phyloP scores from a whole-genome alignment of 352 stramenopile species.

The Phytophthora hibernalis region DNA sequence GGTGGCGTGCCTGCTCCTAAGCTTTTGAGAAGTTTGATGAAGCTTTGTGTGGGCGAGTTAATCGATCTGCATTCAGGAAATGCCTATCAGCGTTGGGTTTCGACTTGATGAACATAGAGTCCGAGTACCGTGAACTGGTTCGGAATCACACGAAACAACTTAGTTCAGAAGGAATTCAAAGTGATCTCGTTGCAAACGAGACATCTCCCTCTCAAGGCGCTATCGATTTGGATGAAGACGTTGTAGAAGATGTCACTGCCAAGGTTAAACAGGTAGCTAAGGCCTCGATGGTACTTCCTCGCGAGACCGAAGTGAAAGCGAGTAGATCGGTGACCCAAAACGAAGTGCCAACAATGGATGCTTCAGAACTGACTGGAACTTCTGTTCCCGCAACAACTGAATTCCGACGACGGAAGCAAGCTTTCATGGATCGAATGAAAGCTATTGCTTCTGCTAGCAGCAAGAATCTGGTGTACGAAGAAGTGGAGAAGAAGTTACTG shows the following conservation, averaged over 20 bases:
- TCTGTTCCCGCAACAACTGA: constrained; percentile 45
- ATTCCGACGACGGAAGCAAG: constrained; percentile 74
- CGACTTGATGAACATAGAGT: constrained; percentile 69
- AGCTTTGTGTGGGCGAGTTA: constrained; percentile 49
- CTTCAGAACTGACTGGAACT: background rate
- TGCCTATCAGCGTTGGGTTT: constrained; percentile 69
- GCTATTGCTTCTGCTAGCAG: constrained; percentile 65
- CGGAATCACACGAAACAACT: constrained; percentile 20
- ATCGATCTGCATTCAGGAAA: constrained; percentile 71
- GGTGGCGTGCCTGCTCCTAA: constrained; percentile 31
- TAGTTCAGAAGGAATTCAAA: constrained; percentile 14
- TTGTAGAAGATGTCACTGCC: constrained; percentile 15
- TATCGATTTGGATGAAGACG: constrained; percentile 47
- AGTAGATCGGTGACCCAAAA: background rate
- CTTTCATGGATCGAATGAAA: constrained; percentile 83
- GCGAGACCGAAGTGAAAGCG: background rate
- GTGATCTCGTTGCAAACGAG: constrained; percentile 6
- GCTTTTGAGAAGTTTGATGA: constrained; percentile 67
- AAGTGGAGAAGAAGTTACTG: constrained; percentile 60
- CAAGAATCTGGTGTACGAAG: constrained; percentile 79
- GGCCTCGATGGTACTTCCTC: background rate
- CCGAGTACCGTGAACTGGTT: constrained; percentile 57
- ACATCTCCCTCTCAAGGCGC: background rate
- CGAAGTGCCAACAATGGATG: background rate
- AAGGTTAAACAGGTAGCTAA: constrained; percentile 8